Evolutionary conservation across 2,329 filamentous ascomycete species (phyloP).

Genomic region (Penicillium janthinellum): DNA sequence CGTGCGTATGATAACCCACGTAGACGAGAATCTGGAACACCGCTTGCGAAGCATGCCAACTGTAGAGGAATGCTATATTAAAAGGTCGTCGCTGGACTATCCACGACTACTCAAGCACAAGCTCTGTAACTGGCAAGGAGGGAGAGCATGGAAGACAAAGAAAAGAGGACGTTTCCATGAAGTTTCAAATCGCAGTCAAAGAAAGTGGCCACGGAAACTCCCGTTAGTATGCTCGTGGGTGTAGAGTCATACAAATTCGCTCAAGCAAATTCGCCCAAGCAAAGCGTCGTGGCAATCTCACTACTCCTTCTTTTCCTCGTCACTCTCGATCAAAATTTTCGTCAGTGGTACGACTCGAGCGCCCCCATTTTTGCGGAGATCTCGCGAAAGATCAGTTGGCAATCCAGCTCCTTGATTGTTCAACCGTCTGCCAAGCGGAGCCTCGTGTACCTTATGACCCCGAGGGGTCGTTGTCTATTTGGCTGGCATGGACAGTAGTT

Average conservation of each 20-base stretch:
- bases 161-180: neutral
- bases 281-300: neutral
- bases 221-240: neutral
- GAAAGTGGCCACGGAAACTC: neutral
- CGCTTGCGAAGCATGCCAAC: neutral
- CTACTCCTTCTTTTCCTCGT: neutral
- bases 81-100: neutral
- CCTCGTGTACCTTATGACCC: too few species aligned
- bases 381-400: too few species aligned
- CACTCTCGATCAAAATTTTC: neutral
- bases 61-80: neutral
- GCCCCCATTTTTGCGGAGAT: too few species aligned
- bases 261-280: neutral
- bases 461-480: too few species aligned
- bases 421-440: too few species aligned
- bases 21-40: neutral
- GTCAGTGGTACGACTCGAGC: neutral
- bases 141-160: neutral
- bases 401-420: too few species aligned
- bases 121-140: neutral
- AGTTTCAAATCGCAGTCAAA: neutral
- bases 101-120: neutral
- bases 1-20: neutral
- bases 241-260: neutral
- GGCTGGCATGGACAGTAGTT: too few species aligned